Conservation (phyloP, 148 eudicot species). For the Rhododendron ovatum region DNA sequence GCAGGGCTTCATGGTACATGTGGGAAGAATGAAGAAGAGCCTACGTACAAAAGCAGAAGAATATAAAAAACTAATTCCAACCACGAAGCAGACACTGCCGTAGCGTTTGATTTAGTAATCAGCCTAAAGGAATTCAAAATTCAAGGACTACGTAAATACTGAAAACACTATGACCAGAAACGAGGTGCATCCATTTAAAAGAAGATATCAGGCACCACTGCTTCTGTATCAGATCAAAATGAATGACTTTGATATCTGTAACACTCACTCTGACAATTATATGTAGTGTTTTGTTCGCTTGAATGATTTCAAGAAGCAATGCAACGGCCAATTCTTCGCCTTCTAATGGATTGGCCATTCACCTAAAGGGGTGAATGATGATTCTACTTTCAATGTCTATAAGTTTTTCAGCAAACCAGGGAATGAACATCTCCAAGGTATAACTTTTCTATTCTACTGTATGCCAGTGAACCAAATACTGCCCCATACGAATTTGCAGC, state of each 20-base stretch:
- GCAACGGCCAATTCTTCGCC: not conserved
- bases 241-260: not conserved
- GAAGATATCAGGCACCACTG: not conserved
- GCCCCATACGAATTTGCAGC: not conserved
- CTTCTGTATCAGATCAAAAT: not conserved
- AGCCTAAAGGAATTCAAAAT: not conserved
- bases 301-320: not conserved
- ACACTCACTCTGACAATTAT: not conserved
- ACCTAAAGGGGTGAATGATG: not conserved
- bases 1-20: slow-evolving; percentile 91
- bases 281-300: not conserved
- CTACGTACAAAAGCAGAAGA: slow-evolving; percentile 25
- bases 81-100: not conserved
- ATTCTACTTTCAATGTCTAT: not conserved
- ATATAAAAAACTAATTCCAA: not conserved
- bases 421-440: not conserved
- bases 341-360: not conserved
- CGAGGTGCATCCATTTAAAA: not conserved
- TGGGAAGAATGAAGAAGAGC: slow-evolving; percentile 95
- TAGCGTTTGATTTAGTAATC: not conserved
- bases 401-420: not conserved
- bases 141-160: not conserved
- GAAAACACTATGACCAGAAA: not conserved
- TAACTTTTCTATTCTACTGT: not conserved
- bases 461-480: not conserved